Conservation (phyloP, 768 basidiomycete genomes). For the Sarcodon aspratus region DNA sequence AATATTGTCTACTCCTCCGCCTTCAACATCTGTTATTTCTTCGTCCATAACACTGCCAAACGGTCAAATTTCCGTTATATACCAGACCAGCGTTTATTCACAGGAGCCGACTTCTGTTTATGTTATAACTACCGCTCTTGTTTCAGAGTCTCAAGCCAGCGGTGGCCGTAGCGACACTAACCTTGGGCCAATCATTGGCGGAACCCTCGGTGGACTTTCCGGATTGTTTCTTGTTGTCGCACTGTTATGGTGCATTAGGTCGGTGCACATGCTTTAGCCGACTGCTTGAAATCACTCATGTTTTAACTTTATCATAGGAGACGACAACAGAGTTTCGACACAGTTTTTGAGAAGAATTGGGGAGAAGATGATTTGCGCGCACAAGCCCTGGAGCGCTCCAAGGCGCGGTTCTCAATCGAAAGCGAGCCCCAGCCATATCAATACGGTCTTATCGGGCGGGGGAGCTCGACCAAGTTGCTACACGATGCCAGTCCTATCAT, state of each 20-base stretch:
- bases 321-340: slow-evolving; percentile 16
- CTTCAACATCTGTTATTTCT: slow-evolving; percentile 21
- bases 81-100: slow-evolving; percentile 20
- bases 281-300: slow-evolving; percentile 2
- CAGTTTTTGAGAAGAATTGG: slow-evolving; percentile 1
- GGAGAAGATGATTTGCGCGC: slow-evolving; percentile 1
- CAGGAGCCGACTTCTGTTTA: slow-evolving; percentile 17
- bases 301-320: slow-evolving; percentile 20
- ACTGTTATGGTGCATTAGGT: slow-evolving; percentile 42
- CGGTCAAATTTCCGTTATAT: not conserved
- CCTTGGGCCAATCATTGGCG: slow-evolving; percentile 43
- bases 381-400: slow-evolving; percentile 1
- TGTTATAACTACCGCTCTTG: slow-evolving; percentile 10
- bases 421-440: slow-evolving; percentile 46
- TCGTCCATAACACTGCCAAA: slow-evolving; percentile 19
- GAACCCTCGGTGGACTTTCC: slow-evolving; percentile 28
- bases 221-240: slow-evolving; percentile 28
- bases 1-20: slow-evolving; percentile 20
- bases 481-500: too few species aligned
- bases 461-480: not conserved
- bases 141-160: slow-evolving; percentile 3
- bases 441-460: slow-evolving; percentile 45
- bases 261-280: slow-evolving; percentile 9
- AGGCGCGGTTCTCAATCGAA: slow-evolving; percentile 8
- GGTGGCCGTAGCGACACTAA: slow-evolving; percentile 30